phyloP scores from a whole-genome alignment of 2,329 filamentous ascomycete genomes.

The Penicillium fuscoglaucum region DNA sequence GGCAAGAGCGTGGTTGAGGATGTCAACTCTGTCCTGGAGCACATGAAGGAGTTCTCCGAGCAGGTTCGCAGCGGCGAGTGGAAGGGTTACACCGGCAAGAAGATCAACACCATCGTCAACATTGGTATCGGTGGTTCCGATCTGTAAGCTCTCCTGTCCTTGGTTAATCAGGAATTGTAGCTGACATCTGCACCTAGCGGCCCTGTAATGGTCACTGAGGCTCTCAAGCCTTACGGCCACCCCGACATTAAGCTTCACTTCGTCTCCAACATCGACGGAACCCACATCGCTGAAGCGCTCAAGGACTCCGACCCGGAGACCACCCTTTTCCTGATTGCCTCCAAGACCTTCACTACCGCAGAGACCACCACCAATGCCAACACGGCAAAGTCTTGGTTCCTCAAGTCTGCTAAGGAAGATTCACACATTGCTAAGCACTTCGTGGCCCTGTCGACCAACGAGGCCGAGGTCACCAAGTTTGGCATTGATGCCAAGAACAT shows the following conservation, averaged over 20 bases:
- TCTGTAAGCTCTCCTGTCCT: constrained; percentile 65
- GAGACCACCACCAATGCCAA: constrained; percentile 98
- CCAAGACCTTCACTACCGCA: constrained; percentile 98
- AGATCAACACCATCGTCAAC: constrained; percentile 94
- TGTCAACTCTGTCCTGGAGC: constrained; percentile 85
- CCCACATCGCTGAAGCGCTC: constrained; percentile 92
- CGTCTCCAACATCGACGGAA: constrained; percentile 99
- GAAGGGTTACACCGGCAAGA: constrained; percentile 97
- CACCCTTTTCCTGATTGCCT: constrained; percentile 96
- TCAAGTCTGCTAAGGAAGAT: constrained; percentile 75
- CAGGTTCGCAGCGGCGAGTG: constrained; percentile 91
- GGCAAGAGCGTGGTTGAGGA: constrained; percentile 92
- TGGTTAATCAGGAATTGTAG: not conserved
- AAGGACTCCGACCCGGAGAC: constrained; percentile 89
- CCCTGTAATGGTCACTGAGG: constrained; percentile 98
- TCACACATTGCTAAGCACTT: constrained; percentile 92
- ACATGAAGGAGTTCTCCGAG: constrained; percentile 98
- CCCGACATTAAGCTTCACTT: constrained; percentile 89
- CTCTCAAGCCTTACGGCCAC: constrained; percentile 90
- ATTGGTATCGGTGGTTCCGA: constrained; percentile 98
- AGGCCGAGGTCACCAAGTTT: constrained; percentile 93
- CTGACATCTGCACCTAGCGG: constrained; percentile 58
- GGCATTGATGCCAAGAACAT: constrained; percentile 99
- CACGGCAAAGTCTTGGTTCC: constrained; percentile 95
- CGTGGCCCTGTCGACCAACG: constrained; percentile 95